phyloP scores from a whole-genome alignment of 805 yeast species.

The Zygotorulaspora danielsina region DNA sequence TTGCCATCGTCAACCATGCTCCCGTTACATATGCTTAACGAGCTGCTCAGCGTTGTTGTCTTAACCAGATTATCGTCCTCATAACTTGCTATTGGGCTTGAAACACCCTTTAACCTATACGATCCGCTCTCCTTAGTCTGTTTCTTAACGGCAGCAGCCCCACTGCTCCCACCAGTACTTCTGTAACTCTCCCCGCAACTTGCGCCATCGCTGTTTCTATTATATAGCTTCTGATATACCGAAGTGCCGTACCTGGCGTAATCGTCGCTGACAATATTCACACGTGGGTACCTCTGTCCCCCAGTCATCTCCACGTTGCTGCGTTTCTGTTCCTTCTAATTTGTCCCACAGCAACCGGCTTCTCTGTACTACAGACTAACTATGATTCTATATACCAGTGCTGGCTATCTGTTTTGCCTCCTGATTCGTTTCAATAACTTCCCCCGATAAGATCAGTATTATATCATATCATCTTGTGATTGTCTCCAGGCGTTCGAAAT shows the following conservation, averaged over 20 bases:
- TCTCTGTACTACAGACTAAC: background rate
- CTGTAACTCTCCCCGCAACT: background rate
- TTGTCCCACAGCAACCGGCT: too few relatives aligned
- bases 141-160: background rate
- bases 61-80: slow-evolving; percentile 7
- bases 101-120: background rate
- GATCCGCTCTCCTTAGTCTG: slow-evolving; percentile 2
- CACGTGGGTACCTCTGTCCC: slow-evolving; percentile 11
- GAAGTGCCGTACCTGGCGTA: slow-evolving; percentile 40
- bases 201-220: slow-evolving; percentile 6
- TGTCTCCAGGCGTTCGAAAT: background rate
- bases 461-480: slow-evolving; percentile 1
- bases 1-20: slow-evolving; percentile 6
- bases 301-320: background rate
- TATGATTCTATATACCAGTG: background rate
- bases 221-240: slow-evolving; percentile 28
- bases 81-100: slow-evolving; percentile 3
- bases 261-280: slow-evolving; percentile 37
- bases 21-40: slow-evolving; percentile 4
- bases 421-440: background rate
- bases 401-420: background rate
- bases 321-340: too few relatives aligned
- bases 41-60: slow-evolving; percentile 7
- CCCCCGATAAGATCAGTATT: background rate
- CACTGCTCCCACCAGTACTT: background rate